These are phyloP conservation scores for Chlorella sp. DNA, from an alignment of 139 green algal species.

Conservation along the genomic window DNA sequence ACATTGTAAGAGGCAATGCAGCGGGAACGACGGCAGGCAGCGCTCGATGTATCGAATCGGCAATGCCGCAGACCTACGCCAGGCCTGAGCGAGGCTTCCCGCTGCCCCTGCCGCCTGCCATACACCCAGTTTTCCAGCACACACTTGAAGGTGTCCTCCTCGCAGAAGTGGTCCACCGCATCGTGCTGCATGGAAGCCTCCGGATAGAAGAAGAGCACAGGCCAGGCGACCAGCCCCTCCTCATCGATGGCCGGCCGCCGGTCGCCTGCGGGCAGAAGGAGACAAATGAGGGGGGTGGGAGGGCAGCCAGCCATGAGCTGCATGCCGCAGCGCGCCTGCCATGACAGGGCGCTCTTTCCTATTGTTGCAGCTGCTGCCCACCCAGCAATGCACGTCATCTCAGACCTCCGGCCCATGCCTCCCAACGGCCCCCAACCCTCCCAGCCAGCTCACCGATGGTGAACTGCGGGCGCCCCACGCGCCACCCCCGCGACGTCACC, in stretches of 20 bases:
- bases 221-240: conserved; percentile 79
- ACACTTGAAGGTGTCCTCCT: conserved; percentile 70
- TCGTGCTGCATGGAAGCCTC: conserved; percentile 84
- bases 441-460: conserved; percentile 46
- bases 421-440: too few relatives aligned
- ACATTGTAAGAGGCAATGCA: too few relatives aligned
- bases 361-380: too few relatives aligned
- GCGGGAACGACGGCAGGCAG: too few relatives aligned
- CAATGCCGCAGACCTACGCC: background rate
- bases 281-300: conserved; percentile 1
- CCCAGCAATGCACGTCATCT: too few relatives aligned
- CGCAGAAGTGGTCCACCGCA: conserved; percentile 81
- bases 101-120: too few relatives aligned
- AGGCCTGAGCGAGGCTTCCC: background rate
- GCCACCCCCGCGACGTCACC: conserved; percentile 53
- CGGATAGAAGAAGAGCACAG: conserved; percentile 91
- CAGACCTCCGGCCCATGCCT: too few relatives aligned
- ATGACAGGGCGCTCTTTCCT: too few relatives aligned
- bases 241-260: conserved; percentile 66
- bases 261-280: conserved; percentile 25
- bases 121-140: background rate
- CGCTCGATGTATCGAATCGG: too few relatives aligned
- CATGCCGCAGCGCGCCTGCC: too few relatives aligned
- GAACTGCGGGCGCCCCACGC: conserved; percentile 65
- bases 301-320: background rate